Conservation (phyloP, 176 grass and related monocot species). For the Dactylis glomerata region DNA sequence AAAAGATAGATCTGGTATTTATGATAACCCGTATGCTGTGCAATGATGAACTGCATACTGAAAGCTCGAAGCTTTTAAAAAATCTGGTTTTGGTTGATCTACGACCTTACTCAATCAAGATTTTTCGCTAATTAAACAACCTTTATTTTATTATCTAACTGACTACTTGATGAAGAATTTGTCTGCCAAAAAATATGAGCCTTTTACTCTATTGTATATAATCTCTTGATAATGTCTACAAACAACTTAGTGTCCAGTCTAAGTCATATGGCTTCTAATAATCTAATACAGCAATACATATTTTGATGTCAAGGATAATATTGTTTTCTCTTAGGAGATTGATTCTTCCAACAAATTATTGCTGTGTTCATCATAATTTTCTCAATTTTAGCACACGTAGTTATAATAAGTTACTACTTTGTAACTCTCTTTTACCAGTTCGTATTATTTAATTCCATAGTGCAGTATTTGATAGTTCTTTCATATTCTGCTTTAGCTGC, state of each 20-base stretch:
- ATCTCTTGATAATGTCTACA: background rate
- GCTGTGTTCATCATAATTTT: background rate
- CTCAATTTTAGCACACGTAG: background rate
- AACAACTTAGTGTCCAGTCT: background rate
- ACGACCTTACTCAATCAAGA: background rate
- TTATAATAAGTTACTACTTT: background rate
- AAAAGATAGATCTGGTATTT: background rate
- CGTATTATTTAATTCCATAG: background rate
- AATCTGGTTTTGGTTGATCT: background rate
- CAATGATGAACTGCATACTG: background rate
- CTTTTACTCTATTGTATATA: background rate
- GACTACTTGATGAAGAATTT: slow-evolving; percentile 11
- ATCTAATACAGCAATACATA: background rate
- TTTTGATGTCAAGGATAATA: background rate
- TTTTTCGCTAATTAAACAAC: background rate
- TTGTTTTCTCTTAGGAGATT: background rate
- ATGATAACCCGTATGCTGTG: slow-evolving; percentile 1
- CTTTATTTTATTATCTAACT: background rate
- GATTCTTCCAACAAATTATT: background rate
- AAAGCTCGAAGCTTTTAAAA: background rate
- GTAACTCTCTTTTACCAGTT: background rate
- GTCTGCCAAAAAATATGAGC: background rate
- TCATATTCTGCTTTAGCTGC: slow-evolving; percentile 7
- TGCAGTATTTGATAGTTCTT: background rate
- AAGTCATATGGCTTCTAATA: background rate